Conservation (phyloP, 805 yeast genomes). For the Martiniozyma abietophila region DNA sequence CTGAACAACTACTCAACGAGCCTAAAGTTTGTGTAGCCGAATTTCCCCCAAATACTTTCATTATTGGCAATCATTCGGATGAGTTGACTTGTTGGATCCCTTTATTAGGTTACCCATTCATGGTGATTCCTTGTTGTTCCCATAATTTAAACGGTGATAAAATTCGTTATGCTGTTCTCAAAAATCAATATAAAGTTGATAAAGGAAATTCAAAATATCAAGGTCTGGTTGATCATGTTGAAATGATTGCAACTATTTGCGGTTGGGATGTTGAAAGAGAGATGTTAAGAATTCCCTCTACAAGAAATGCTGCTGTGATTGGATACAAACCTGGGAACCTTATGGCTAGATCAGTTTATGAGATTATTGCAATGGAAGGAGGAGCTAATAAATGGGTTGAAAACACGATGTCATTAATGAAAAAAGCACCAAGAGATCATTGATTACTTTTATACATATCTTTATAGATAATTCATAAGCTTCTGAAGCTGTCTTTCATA, state of each 20-base stretch:
- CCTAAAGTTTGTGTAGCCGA: conserved; percentile 52
- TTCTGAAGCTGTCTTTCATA: too few species aligned
- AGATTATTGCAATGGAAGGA: conserved; percentile 65
- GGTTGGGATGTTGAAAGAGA: conserved; percentile 88
- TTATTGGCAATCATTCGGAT: conserved; percentile 93
- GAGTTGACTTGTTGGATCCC: conserved; percentile 96
- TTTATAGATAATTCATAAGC: background rate
- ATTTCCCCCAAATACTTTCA: conserved; percentile 62
- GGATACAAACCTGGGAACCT: conserved; percentile 38
- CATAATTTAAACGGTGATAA: conserved; percentile 75
- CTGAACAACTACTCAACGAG: conserved; percentile 42
- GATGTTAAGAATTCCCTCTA: conserved; percentile 86
- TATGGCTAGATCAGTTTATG: conserved; percentile 35
- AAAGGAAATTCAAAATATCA: conserved; percentile 59
- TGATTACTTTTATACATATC: conserved; percentile 7
- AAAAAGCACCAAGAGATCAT: conserved; percentile 65
- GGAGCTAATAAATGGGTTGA: conserved; percentile 91
- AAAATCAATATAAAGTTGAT: conserved; percentile 4
- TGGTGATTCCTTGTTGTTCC: conserved; percentile 94
- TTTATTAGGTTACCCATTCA: conserved; percentile 70
- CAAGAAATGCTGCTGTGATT: conserved; percentile 84
- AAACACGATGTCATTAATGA: conserved; percentile 62
- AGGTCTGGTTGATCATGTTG: conserved; percentile 78
- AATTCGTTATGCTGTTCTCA: conserved; percentile 49
- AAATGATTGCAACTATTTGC: conserved; percentile 48